Evolutionary conservation across 352 stramenopile genomes (phyloP).

Genomic region (Pseudoperonospora humuli): DNA sequence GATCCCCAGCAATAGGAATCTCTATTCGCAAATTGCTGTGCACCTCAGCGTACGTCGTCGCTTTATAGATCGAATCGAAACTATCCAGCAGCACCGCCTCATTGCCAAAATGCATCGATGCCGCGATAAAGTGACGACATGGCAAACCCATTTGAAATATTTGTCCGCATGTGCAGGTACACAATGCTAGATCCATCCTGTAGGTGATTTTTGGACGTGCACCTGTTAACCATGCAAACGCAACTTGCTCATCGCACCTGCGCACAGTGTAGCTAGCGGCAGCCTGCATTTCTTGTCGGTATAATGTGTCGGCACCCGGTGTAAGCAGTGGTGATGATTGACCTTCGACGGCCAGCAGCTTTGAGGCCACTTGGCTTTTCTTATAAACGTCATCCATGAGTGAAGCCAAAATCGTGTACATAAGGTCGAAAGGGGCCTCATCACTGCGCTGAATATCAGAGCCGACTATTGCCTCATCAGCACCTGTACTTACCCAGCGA

Average conservation of each 20-base stretch:
- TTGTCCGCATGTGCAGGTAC: constrained; percentile 56
- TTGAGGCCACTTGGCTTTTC: constrained; percentile 58
- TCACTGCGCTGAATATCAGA: constrained; percentile 57
- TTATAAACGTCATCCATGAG: constrained; percentile 72
- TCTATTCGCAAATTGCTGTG: constrained; percentile 65
- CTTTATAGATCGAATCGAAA: constrained; percentile 72
- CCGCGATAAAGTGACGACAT: constrained; percentile 72
- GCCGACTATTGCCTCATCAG: constrained; percentile 43
- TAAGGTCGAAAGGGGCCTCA: constrained; percentile 70
- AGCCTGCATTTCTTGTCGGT: constrained; percentile 52
- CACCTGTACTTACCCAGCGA: constrained; percentile 57
- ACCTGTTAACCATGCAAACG: constrained; percentile 61
- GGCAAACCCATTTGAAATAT: constrained; percentile 71
- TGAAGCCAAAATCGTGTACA: constrained; percentile 74
- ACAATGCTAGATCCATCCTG: constrained; percentile 47
- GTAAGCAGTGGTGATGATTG: constrained; percentile 35
- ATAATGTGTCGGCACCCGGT: constrained; percentile 51
- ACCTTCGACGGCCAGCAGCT: constrained; percentile 25
- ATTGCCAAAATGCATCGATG: constrained; percentile 49
- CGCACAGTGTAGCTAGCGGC: constrained; percentile 51
- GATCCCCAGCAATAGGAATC: constrained; percentile 59
- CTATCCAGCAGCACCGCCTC: constrained; percentile 47
- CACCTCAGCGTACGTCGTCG: constrained; percentile 43
- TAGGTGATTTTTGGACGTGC: constrained; percentile 61
- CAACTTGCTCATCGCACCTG: constrained; percentile 60